These are phyloP conservation scores for Cytospora piceae DNA, from an alignment of 2,329 filamentous ascomycete genomes.

Conservation along the genomic window DNA sequence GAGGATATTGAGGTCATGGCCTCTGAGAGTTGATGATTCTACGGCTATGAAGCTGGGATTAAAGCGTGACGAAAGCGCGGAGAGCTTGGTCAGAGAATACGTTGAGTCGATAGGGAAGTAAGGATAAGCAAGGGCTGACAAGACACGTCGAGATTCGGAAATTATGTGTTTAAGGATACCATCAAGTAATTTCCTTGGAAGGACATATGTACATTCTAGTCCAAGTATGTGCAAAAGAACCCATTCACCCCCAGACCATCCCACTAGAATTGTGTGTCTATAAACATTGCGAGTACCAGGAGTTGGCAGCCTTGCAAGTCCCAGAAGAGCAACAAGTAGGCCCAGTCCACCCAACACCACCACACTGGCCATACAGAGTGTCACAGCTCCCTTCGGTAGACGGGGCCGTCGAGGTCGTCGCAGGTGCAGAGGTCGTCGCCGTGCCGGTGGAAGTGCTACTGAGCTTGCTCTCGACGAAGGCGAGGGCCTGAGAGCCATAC, in stretches of 20 bases:
- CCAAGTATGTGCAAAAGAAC: background rate
- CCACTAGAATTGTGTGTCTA: background rate
- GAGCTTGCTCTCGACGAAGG: conserved; percentile 55
- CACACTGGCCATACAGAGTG: conserved; percentile 24
- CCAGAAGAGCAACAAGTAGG: conserved; percentile 20
- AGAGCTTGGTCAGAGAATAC: conserved; percentile 28
- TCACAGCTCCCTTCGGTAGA: conserved; percentile 13
- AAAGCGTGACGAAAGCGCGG: conserved; percentile 25
- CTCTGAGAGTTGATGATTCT: conserved; percentile 52
- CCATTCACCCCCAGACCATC: background rate
- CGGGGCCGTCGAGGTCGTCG: conserved; percentile 14
- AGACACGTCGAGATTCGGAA: background rate
- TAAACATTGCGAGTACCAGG: conserved; percentile 25
- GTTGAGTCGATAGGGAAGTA: conserved; percentile 21
- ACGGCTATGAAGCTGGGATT: conserved; percentile 32
- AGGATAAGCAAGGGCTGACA: background rate
- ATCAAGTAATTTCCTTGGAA: background rate
- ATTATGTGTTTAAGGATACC: background rate
- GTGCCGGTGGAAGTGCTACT: conserved; percentile 14
- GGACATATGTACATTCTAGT: conserved; percentile 5
- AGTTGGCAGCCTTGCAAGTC: conserved; percentile 21
- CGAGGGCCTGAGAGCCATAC: conserved; percentile 62
- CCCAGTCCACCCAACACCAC: conserved; percentile 19
- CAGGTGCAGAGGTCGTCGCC: conserved; percentile 8
- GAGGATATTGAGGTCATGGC: conserved; percentile 58